Percentiles rank a stretch among this genome's conserved stretches.
Conservation (phyloP, 129 eudicot genomes). For the Helichrysum umbraculigerum region DNA sequence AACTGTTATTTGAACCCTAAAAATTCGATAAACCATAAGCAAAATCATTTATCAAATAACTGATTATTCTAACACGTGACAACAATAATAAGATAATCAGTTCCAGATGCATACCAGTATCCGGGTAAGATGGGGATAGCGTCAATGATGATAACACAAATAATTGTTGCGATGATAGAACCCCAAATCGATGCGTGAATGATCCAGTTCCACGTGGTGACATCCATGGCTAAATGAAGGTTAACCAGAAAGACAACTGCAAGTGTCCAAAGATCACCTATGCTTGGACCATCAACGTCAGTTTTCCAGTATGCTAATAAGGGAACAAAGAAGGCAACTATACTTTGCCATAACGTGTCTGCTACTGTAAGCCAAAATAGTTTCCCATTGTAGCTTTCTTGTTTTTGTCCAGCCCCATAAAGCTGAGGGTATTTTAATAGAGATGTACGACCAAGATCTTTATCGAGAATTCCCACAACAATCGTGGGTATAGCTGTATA, state of each 20-base stretch:
- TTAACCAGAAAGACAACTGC: constrained; percentile 80
- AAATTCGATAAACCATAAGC: not conserved
- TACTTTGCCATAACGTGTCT: constrained; percentile 90
- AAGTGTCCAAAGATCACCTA: constrained; percentile 90
- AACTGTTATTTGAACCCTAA: not conserved
- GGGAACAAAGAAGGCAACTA: constrained; percentile 66
- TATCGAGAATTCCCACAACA: constrained; percentile 81
- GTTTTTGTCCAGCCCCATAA: constrained; percentile 79
- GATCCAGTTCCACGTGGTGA: constrained; percentile 77
- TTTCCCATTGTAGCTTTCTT: constrained; percentile 64
- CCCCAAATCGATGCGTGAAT: constrained; percentile 89
- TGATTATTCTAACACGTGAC: not conserved
- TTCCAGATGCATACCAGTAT: constrained; percentile 59
- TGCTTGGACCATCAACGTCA: constrained; percentile 58
- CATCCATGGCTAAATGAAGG: constrained; percentile 90
- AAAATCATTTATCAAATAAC: not conserved
- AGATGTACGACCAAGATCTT: constrained; percentile 68
- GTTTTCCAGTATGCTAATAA: constrained; percentile 67
- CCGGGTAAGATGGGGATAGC: constrained; percentile 65
- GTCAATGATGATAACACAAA: constrained; percentile 77
- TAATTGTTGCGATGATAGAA: constrained; percentile 64
- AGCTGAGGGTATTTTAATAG: constrained; percentile 74
- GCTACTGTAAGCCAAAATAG: constrained; percentile 76
- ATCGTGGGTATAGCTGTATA: constrained; percentile 85
- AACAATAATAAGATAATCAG: not conserved